Percentiles rank a stretch among this genome's conserved stretches.
Conservation (phyloP, 2,329 filamentous ascomycete genomes). For the Verticillium dahliae region DNA sequence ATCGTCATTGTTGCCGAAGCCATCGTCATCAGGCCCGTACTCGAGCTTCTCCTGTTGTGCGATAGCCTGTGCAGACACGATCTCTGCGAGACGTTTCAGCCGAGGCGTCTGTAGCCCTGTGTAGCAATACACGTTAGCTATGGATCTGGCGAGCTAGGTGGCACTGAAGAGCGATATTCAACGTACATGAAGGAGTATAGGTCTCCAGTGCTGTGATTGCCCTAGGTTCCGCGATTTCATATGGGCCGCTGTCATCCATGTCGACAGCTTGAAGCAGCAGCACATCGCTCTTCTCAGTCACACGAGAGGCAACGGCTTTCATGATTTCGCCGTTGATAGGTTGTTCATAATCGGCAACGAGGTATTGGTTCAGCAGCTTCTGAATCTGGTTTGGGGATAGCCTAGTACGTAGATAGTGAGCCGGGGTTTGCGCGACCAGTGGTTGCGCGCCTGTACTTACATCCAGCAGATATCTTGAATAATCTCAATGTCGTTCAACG, state of each 20-base stretch:
- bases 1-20: slow-evolving; percentile 43
- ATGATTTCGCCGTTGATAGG: slow-evolving; percentile 99
- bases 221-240: slow-evolving; percentile 95
- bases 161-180: not conserved
- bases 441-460: slow-evolving; percentile 47
- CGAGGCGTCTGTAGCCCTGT: slow-evolving; percentile 91
- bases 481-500: slow-evolving; percentile 97
- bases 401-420: slow-evolving; percentile 38
- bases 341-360: slow-evolving; percentile 98
- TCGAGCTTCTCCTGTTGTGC: slow-evolving; percentile 88
- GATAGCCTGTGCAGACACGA: slow-evolving; percentile 93
- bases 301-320: slow-evolving; percentile 95
- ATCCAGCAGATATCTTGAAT: slow-evolving; percentile 99
- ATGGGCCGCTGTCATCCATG: slow-evolving; percentile 98
- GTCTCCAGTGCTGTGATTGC: slow-evolving; percentile 95
- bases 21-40: slow-evolving; percentile 33
- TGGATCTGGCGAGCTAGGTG: slow-evolving; percentile 6
- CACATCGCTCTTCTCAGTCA: slow-evolving; percentile 97
- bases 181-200: slow-evolving; percentile 92
- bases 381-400: slow-evolving; percentile 98
- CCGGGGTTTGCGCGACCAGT: slow-evolving; percentile 6
- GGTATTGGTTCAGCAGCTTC: slow-evolving; percentile 96
- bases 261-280: slow-evolving; percentile 89
- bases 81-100: slow-evolving; percentile 93
- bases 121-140: slow-evolving; percentile 19